Base-by-base conservation (phyloP, 495 filamentous ascomycete species). In the Penicillium flavigenum region DNA sequence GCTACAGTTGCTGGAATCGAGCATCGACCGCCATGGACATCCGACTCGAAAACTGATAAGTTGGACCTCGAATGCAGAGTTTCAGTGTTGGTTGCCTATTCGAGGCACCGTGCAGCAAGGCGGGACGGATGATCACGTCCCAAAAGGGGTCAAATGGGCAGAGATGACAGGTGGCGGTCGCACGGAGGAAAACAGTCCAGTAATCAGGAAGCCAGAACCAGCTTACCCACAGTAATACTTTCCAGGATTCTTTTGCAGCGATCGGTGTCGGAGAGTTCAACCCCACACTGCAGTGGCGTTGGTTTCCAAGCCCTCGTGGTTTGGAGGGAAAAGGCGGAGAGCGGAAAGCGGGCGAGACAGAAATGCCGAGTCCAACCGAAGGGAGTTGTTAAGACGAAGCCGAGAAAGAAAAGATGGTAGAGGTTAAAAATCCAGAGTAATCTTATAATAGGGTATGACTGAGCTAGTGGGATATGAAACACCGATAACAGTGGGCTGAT, bases 11-110 rank as follows among this genome's bases (percentile, higher is more conserved):
- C 52, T 47, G 57, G 52, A 57, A 66, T 59, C 50, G 44, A 61
- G 56, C 63, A 66, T 68, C 47, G 60, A 58, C 65, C 60, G 60
- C 51, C 66, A 66, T 68, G 46, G 19, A 47, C 20, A 2, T 38
- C 36, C 4, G 31, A 34, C 31, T 14, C 31, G 31, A 34, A 31
- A 34, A 34, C 11, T 12, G 31, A 34, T 34, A 34, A 14, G 12
- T 34, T 34, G 4, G 4, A 34, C 32, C 32, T 14, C 32, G 10
- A 54, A 58, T 26, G 17, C 34, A 31, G 24, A 36, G 39, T 19
- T 19, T 32, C 29, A 20, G 16, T 17, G 6, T 41, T 17, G 10
- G 12, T 16, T 14, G 9, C 31, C 26, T 36, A n/a, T 10, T 32
- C 39, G 50, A 67, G 58, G 56, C 34, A 60, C 59, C 45, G 53